Base-by-base conservation (phyloP, 441 rosid genomes). In the Jatropha podagrica region DNA sequence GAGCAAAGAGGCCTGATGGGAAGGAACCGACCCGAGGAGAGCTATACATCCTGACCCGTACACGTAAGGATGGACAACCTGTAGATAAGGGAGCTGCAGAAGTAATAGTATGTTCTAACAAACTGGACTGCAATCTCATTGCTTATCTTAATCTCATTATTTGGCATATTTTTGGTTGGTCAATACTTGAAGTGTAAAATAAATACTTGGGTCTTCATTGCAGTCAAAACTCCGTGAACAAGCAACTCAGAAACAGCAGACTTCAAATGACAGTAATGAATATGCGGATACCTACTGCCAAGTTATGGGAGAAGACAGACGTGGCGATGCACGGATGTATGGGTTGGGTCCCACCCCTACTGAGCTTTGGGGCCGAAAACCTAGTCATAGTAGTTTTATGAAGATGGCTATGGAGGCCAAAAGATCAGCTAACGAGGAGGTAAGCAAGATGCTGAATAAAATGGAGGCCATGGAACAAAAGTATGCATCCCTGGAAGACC, bases 11-110 rank as follows among this genome's bases (percentile, higher is more conserved):
- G 81, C 32, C 82, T 68, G 71, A 77, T 68, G 86, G 88, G 49
- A 78, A 77, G 80, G 86, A 81, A 61, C 86, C 77, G 17, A 78
- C 81, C 75, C 74, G 82, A 60, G 81, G 82, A 26, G 86, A 85
- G 80, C 73, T 85, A 52, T 83, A 83, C 74, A 76, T 83, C 55
- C 59, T 83, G 65, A 83, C 88, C 60, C 88, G 77, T 68, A 85
- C 83, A n/a, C 79, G 82, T 17, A 85, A 83, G 80, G 73, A 83
- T 74, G 88, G 86, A 66, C 79, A 71, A 40, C 88, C 86, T 55
- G 76, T 81, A 54, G 66, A 79, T 62, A 77, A 81, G 54, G n/a
- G 54, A 23, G 86, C 85, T 4, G 85, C 82, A 18, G 83, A 62
- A 74, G 23, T 68, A 58, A 85, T 83, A 46, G 86, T 85, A 79